Percentiles rank a stretch among this genome's conserved stretches.
Evolutionary conservation across 2,329 filamentous ascomycete species (phyloP).

Genomic region (Colletotrichum trifolii): DNA sequence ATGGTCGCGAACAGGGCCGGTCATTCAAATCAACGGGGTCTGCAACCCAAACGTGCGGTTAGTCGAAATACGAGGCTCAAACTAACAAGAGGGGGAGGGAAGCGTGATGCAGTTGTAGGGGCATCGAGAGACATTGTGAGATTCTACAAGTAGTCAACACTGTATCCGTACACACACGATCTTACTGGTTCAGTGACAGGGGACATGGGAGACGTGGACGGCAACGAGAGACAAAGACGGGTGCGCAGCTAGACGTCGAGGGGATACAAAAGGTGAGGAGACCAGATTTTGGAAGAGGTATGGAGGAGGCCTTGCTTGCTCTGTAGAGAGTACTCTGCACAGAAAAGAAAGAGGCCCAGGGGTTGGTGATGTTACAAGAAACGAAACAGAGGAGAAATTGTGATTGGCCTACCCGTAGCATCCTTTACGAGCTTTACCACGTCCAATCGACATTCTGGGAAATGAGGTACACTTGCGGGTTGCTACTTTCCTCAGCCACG

Average conservation of each 20-base stretch:
- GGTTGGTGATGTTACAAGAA: constrained; percentile 21
- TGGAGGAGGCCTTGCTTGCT: not conserved
- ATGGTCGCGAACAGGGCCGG: constrained; percentile 6
- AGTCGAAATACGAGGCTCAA: constrained; percentile 24
- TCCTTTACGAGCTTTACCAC: not conserved
- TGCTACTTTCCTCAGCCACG: not conserved
- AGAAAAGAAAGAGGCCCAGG: not conserved
- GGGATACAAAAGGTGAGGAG: too few species aligned
- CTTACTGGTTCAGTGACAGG: too few species aligned
- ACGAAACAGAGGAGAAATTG: constrained; percentile 19
- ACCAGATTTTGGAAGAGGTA: too few species aligned
- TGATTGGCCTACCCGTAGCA: constrained; percentile 12
- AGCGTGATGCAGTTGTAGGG: not conserved
- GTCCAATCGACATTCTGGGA: not conserved
- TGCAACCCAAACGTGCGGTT: constrained; percentile 23
- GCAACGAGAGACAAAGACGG: too few species aligned
- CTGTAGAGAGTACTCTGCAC: not conserved
- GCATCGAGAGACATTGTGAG: not conserved
- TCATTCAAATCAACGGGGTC: constrained; percentile 2
- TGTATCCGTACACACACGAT: too few species aligned
- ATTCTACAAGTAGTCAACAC: not conserved
- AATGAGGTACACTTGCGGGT: not conserved
- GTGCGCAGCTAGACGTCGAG: too few species aligned
- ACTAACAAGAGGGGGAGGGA: not conserved
- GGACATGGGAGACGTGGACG: too few species aligned